Conservation (phyloP, 495 filamentous ascomycete species). For the Daldinia vernicosa region DNA sequence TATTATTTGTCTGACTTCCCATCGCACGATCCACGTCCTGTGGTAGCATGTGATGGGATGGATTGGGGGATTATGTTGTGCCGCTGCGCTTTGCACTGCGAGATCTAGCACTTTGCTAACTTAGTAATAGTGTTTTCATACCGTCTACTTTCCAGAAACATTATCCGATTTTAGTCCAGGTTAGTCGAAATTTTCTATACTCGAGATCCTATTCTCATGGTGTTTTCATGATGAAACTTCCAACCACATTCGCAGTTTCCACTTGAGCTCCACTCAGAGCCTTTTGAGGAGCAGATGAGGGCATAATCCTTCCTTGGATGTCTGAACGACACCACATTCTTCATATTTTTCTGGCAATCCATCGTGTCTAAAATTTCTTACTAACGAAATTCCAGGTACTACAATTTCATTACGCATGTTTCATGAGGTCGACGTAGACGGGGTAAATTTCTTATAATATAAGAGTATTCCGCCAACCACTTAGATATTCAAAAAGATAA, state of each 20-base stretch:
- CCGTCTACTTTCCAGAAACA: not conserved
- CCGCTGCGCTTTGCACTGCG: not conserved
- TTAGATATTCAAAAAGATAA: not conserved
- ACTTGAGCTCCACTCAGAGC: slow-evolving; percentile 68
- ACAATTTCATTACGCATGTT: not conserved
- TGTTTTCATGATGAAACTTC: slow-evolving; percentile 64
- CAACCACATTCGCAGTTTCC: slow-evolving; percentile 74
- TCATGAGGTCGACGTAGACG: not conserved
- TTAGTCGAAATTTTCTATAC: slow-evolving; percentile 23
- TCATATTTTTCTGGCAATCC: not conserved
- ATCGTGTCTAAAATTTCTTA: not conserved
- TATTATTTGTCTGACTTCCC: slow-evolving; percentile 85
- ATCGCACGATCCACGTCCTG: not conserved
- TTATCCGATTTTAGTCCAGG: slow-evolving; percentile 4
- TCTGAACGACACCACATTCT: slow-evolving; percentile 55
- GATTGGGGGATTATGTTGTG: not conserved
- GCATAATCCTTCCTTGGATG: slow-evolving; percentile 70
- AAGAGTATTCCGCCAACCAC: no score
- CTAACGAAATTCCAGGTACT: slow-evolving; percentile 15
- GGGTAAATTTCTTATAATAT: not conserved
- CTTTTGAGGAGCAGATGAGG: slow-evolving; percentile 66
- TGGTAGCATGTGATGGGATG: slow-evolving; percentile 7
- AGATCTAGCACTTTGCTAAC: slow-evolving; percentile 14
- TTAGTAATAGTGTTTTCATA: not conserved
- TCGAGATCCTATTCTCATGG: slow-evolving; percentile 8